phyloP scores from a whole-genome alignment of 495 filamentous ascomycete species.

The Chlorociboria aeruginascens region DNA sequence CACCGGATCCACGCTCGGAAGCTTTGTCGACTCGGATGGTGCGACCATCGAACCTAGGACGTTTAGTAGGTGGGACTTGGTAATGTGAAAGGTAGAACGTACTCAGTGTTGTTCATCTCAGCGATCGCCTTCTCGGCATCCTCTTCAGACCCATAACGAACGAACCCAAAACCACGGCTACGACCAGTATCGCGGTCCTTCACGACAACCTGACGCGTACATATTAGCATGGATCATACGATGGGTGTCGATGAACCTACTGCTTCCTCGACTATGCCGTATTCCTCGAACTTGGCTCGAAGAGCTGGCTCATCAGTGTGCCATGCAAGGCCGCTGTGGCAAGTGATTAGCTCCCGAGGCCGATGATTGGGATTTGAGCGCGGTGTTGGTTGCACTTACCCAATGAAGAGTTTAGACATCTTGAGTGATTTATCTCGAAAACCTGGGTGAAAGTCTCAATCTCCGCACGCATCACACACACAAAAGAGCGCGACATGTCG shows the following conservation, averaged over 20 bases:
- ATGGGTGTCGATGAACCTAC: slow-evolving; percentile 39
- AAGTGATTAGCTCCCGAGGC: slow-evolving; percentile 14
- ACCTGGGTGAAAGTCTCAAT: slow-evolving; percentile 25
- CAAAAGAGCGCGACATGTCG: slow-evolving; percentile 20
- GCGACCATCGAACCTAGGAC: slow-evolving; percentile 81
- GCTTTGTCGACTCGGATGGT: slow-evolving; percentile 94
- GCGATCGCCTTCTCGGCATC: slow-evolving; percentile 74
- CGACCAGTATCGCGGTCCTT: slow-evolving; percentile 95
- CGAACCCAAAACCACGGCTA: slow-evolving; percentile 95
- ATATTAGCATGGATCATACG: slow-evolving; percentile 1
- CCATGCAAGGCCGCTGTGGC: slow-evolving; percentile 82
- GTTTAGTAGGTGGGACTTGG: background rate
- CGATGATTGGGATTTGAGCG: background rate
- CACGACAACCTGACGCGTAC: slow-evolving; percentile 64
- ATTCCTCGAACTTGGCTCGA: slow-evolving; percentile 78
- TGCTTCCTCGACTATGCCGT: slow-evolving; percentile 81
- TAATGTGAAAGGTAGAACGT: slow-evolving; percentile 22
- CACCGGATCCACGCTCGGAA: slow-evolving; percentile 40
- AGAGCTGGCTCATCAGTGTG: slow-evolving; percentile 84
- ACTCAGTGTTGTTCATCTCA: slow-evolving; percentile 93
- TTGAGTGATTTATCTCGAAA: slow-evolving; percentile 20
- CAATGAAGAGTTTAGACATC: slow-evolving; percentile 89
- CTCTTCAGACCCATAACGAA: slow-evolving; percentile 69
- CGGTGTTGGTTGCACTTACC: slow-evolving; percentile 43
- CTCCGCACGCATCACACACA: slow-evolving; percentile 19